Base-by-base conservation (phyloP, 768 basidiomycete species). In the Boletus sp. region DNA sequence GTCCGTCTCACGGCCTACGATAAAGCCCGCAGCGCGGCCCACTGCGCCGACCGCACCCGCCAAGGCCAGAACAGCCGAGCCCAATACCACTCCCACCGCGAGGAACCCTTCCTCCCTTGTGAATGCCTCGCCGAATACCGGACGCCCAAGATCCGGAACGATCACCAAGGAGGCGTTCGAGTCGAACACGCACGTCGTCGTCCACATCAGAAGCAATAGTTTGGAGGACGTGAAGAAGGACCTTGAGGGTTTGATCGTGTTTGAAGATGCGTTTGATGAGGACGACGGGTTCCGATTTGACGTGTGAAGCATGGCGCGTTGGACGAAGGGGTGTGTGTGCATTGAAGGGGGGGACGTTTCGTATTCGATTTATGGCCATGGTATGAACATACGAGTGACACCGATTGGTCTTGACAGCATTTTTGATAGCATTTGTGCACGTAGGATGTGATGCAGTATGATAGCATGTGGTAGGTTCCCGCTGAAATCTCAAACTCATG, bases 221-320 rank as follows among this genome's bases (percentile, higher is more conserved):
- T n/a, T 71, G 35, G 64, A 64, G 50, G 64, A 66, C 27, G 66
- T 68, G 47, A 70, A 64, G 56, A 71, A 68, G 48, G 61, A 62
- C 15, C 68, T 71, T 27, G 66, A 71, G 41, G 65, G 60, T 17
- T 47, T 66, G 39, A 55, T 70, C 59, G 66, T 70, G 38, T 64
- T 72, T 21, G 69, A 58, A 17, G 66, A 66, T 30, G 63, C 40
- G 23, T 69, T 66, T 9, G 62, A 60, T 23, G 64, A 64, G 1
- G 61, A 60, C 9, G 68, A 72, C n/a, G 69, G 44, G 30, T 72
- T 70, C 55, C 63, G 55, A 40, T 72, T 70, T 35, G 58, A 61
- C 29, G 60, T 70, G 19, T 70, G 47, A 67, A 23, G 46, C 13
- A 33, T 37, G 21, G 21, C 21, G 17, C 7, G n/a, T 32, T n/a